Percentiles rank a stretch among this genome's conserved stretches.
These are phyloP conservation scores for Plasmopara viticola DNA, from an alignment of 352 stramenopile species.

Conservation along the genomic window DNA sequence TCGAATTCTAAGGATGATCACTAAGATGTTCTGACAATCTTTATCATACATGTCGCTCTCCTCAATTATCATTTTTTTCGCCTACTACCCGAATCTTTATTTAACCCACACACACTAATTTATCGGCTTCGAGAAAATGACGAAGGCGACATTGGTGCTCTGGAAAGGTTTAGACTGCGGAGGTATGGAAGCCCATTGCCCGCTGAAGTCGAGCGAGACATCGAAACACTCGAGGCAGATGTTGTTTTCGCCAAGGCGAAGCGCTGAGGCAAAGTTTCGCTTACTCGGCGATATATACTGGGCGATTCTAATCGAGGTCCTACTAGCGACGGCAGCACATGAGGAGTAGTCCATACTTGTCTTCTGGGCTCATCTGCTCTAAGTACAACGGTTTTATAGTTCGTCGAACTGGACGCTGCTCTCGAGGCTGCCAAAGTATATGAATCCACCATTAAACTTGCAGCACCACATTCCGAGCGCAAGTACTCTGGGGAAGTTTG, in stretches of 20 bases:
- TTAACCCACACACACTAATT: neutral
- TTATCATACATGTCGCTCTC: too few relatives aligned
- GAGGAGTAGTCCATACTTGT: slow-evolving; percentile 7
- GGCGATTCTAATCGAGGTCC: slow-evolving; percentile 8
- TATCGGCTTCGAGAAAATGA: slow-evolving; percentile 11
- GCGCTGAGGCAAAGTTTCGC: slow-evolving; percentile 4
- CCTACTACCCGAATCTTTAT: too few relatives aligned
- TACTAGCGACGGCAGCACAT: slow-evolving; percentile 19
- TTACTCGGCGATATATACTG: slow-evolving; percentile 5
- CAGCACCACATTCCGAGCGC: slow-evolving; percentile 27
- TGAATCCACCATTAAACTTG: slow-evolving; percentile 23
- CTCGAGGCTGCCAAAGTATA: neutral
- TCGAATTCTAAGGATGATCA: too few relatives aligned
- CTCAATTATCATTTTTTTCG: too few relatives aligned
- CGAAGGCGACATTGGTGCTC: slow-evolving; percentile 4
- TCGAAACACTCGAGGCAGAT: slow-evolving; percentile 3
- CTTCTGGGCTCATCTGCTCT: slow-evolving; percentile 2
- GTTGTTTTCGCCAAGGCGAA: slow-evolving; percentile 5
- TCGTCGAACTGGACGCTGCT: slow-evolving; percentile 1
- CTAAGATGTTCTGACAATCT: too few relatives aligned
- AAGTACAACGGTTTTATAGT: slow-evolving; percentile 6
- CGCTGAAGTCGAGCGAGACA: slow-evolving; percentile 2
- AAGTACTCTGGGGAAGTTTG: slow-evolving; percentile 19
- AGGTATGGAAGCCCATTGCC: slow-evolving; percentile 18
- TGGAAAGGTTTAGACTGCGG: slow-evolving; percentile 6